Percentiles rank a stretch among this genome's conserved stretches.
Conservation (phyloP, 768 basidiomycete species). For the Phaffia australis region DNA sequence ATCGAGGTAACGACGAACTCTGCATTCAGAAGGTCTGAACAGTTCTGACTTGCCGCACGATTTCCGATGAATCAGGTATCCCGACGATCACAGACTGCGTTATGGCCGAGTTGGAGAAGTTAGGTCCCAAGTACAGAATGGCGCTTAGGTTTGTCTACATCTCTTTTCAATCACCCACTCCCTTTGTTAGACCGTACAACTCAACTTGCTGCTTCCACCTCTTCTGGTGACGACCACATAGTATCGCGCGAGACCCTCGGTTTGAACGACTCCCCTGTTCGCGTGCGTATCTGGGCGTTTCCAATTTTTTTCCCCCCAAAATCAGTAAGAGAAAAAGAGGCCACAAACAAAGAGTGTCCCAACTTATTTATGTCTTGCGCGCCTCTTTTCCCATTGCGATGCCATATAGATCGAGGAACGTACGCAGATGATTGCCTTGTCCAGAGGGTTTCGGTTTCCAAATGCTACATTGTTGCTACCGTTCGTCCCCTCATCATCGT, state of each 20-base stretch:
- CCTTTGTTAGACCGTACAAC: not conserved
- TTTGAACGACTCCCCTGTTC: conserved; percentile 89
- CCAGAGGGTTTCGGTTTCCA: conserved; percentile 85
- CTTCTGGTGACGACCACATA: conserved; percentile 35
- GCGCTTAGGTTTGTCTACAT: conserved; percentile 63
- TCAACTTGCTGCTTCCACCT: not conserved
- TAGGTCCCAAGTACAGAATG: conserved; percentile 88
- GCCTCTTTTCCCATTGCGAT: not conserved
- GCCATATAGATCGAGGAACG: conserved; percentile 60
- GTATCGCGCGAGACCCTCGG: conserved; percentile 90
- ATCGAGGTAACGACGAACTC: not conserved
- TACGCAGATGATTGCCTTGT: conserved; percentile 99
- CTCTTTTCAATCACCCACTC: not conserved
- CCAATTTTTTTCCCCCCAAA: not conserved
- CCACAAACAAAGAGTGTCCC: not conserved
- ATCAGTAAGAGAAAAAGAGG: not conserved
- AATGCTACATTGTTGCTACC: conserved; percentile 94
- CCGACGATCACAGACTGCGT: conserved; percentile 99
- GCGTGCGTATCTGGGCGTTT: conserved; percentile 38
- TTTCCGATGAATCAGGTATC: conserved; percentile 53
- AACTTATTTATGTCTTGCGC: not conserved
- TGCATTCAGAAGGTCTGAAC: not conserved
- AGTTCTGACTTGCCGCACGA: not conserved
- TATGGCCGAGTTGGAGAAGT: conserved; percentile 94
- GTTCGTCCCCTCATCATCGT: conserved; percentile 28